Base-by-base conservation (phyloP, 1,139 yeast species). In the Taphrina pruni region DNA sequence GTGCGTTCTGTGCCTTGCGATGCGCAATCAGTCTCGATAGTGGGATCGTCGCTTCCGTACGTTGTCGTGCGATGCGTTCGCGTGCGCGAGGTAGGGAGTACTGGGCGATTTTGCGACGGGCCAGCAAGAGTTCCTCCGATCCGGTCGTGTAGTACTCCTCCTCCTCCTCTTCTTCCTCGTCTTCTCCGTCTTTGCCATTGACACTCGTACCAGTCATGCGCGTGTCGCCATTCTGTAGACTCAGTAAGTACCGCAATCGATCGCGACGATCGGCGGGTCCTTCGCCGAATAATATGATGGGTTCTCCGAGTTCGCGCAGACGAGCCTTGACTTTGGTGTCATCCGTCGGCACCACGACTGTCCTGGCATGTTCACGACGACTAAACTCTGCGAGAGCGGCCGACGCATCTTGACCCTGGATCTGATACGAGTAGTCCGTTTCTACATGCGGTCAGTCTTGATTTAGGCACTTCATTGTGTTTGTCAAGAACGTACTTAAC, bases 71-170 rank as follows among this genome's bases (percentile, higher is more conserved):
- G 65, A 72, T 71, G 38, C 2, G 79, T 0, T 71, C 65, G 21
- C 78, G 74, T 0, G 95, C 84, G 36, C 77, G 77, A 0, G 69
- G 66, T 0, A 89, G 74, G 0, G 96, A 88, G 70, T 76, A 79
- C 1, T 78, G 72, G 0, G 91, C 83, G 0, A 93, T 82, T 1
- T 74, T 72, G 52, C 79, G 77, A 66, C 98, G 82, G 0, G 86
- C 82, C 0, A 81, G 79, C n/a, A 83, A 78, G 21, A 92, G 78
- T n/a, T 82, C 84, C 6, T 80, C 79, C 0, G 85, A 78, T 0
- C 96, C 97, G 0, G 96, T 96, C 0, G 97, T 91, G 75, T 87
- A 91, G 75, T 89, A 91, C 71, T 90, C 96, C 70, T 88, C 95
- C 32, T 69, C 73, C 2, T 84, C 88, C 32, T 26, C 73, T 1